Conservation (phyloP, 2,329 filamentous ascomycete genomes). For the Ophioceras dolichostomum region DNA sequence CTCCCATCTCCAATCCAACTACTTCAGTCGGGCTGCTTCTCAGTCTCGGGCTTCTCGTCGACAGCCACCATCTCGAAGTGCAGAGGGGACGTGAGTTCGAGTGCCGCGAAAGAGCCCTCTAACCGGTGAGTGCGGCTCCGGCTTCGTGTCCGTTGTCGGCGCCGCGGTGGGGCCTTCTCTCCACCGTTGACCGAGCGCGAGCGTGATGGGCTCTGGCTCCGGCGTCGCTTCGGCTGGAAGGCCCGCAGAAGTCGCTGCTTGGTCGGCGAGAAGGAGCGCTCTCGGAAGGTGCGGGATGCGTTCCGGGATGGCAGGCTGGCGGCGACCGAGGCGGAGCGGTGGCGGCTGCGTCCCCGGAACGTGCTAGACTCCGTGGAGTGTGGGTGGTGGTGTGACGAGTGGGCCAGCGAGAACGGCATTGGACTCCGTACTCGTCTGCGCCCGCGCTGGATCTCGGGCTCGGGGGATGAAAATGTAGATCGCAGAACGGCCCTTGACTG, state of each 20-base stretch:
- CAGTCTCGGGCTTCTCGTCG: background rate
- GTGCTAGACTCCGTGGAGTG: conserved; percentile 24
- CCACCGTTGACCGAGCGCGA: conserved; percentile 14
- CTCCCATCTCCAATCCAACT: too few relatives aligned
- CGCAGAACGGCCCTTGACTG: background rate
- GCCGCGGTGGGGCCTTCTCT: conserved; percentile 14
- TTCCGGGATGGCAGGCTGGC: conserved; percentile 11
- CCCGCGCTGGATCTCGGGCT: conserved; percentile 1
- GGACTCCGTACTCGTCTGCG: conserved; percentile 1
- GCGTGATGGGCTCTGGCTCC: conserved; percentile 24
- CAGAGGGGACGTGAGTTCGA: conserved; percentile 4
- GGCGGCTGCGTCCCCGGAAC: conserved; percentile 25
- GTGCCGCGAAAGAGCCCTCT: conserved; percentile 4
- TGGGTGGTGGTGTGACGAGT: conserved; percentile 3
- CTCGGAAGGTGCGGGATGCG: conserved; percentile 9
- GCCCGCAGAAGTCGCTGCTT: conserved; percentile 18
- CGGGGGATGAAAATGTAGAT: conserved; percentile 1
- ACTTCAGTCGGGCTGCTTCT: conserved; percentile 1
- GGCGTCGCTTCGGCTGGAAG: conserved; percentile 16
- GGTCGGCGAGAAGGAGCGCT: conserved; percentile 16
- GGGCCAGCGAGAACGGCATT: background rate
- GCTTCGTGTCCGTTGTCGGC: conserved; percentile 24
- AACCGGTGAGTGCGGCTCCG: conserved; percentile 16
- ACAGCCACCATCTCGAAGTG: conserved; percentile 5
- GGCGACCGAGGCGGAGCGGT: conserved; percentile 22